Conservation (phyloP, 495 filamentous ascomycete genomes). For the Melanomma pulvis-pyrius region DNA sequence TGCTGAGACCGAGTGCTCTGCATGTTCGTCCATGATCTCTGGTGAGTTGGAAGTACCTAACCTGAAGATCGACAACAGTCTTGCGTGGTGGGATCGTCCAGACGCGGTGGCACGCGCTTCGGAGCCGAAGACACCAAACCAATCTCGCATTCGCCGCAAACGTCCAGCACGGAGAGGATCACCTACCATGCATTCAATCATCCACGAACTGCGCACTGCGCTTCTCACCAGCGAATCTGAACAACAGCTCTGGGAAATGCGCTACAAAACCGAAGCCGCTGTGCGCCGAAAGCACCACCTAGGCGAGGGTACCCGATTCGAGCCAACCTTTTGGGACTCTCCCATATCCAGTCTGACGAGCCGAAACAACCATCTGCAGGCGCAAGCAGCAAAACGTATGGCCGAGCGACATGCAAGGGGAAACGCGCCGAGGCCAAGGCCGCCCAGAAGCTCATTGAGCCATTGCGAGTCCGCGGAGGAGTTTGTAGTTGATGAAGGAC, state of each 20-base stretch:
- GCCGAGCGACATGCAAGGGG: slow-evolving; percentile 1
- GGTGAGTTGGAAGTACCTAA: neutral
- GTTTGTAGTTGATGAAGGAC: neutral
- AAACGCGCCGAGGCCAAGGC: neutral
- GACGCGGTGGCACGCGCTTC: neutral
- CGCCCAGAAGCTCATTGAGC: slow-evolving; percentile 3
- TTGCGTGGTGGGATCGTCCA: slow-evolving; percentile 16
- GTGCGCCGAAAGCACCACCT: slow-evolving; percentile 10
- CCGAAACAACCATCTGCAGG: neutral
- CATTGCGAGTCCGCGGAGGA: neutral
- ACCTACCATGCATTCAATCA: neutral
- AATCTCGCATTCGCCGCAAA: neutral
- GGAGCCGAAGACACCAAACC: neutral
- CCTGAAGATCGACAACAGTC: neutral
- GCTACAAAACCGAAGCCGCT: slow-evolving; percentile 4
- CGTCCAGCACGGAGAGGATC: neutral
- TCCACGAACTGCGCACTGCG: neutral
- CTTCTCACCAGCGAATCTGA: neutral
- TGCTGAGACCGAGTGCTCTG: neutral
- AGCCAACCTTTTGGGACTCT: slow-evolving; percentile 4
- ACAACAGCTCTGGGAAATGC: neutral
- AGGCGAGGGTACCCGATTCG: neutral
- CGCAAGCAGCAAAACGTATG: neutral
- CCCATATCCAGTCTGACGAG: neutral
- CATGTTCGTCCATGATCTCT: neutral